Conservation (phyloP, 768 basidiomycete species). For the Hortiboletus flavorubellus region DNA sequence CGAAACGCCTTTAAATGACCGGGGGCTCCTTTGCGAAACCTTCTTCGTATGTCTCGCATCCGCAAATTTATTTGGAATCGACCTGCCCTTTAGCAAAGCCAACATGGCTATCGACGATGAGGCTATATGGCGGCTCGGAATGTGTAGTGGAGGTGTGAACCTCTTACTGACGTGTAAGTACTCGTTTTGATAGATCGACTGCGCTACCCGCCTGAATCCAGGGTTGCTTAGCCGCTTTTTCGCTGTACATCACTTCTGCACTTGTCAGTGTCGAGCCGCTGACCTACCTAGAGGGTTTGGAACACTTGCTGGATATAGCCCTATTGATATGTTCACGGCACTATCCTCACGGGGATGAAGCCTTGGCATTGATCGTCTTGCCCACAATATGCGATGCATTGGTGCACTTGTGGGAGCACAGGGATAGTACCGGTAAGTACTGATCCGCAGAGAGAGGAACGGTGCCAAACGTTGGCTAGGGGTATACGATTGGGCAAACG, state of each 20-base stretch:
- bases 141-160: slow-evolving; percentile 26
- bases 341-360: slow-evolving; percentile 45
- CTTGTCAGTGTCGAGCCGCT: slow-evolving; percentile 33
- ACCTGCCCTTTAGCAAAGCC: slow-evolving; percentile 5
- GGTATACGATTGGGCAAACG: slow-evolving; percentile 15
- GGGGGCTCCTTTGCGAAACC: slow-evolving; percentile 31
- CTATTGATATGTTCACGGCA: slow-evolving; percentile 46
- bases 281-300: slow-evolving; percentile 40
- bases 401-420: slow-evolving; percentile 33
- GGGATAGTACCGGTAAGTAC: slow-evolving; percentile 29
- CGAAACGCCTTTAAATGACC: slow-evolving; percentile 1
- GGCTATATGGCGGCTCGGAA: slow-evolving; percentile 37
- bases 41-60: slow-evolving; percentile 36
- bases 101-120: slow-evolving; percentile 28
- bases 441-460: not conserved
- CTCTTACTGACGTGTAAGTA: slow-evolving; percentile 43
- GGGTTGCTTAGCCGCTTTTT: slow-evolving; percentile 41
- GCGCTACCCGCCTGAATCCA: not conserved
- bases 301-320: slow-evolving; percentile 48
- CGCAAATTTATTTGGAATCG: slow-evolving; percentile 12
- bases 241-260: slow-evolving; percentile 39
- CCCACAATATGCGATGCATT: slow-evolving; percentile 52
- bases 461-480: slow-evolving; percentile 7
- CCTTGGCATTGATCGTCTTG: slow-evolving; percentile 47
- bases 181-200: not conserved